phyloP scores from a whole-genome alignment of 371 early-diverging fungal species.

The Mortierella sp. region DNA sequence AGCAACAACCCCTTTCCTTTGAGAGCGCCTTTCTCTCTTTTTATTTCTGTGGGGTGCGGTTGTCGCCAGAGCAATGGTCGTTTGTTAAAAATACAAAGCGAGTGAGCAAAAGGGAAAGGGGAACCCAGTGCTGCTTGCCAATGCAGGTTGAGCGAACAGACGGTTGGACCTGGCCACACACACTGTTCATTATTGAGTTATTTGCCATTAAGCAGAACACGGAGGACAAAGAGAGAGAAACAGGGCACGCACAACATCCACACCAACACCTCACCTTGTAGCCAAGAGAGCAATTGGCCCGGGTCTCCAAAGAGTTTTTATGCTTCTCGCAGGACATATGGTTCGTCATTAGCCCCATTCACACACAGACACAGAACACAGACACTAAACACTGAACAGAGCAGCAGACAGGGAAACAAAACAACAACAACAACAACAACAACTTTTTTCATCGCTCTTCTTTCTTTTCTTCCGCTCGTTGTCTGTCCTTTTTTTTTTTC shows the following conservation, averaged over 20 bases:
- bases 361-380: neutral
- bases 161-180: neutral
- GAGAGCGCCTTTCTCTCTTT: slow-evolving; percentile 4
- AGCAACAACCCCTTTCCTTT: neutral
- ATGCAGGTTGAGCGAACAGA: slow-evolving; percentile 6
- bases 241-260: slow-evolving; percentile 3
- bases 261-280: neutral
- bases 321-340: neutral
- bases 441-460: neutral
- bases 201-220: neutral
- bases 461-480: neutral
- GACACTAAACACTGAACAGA: neutral
- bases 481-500: neutral
- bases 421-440: neutral
- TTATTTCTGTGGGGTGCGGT: slow-evolving; percentile 12
- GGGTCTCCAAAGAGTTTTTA: neutral
- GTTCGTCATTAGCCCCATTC: neutral
- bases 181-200: neutral
- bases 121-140: neutral
- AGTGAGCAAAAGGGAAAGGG: neutral
- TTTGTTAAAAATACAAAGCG: neutral
- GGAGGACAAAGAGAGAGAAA: neutral
- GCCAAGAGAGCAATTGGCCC: neutral
- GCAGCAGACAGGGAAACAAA: neutral
- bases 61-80: neutral